Base-by-base conservation (phyloP, 495 filamentous ascomycete species). In the Aspergillus steynii region DNA sequence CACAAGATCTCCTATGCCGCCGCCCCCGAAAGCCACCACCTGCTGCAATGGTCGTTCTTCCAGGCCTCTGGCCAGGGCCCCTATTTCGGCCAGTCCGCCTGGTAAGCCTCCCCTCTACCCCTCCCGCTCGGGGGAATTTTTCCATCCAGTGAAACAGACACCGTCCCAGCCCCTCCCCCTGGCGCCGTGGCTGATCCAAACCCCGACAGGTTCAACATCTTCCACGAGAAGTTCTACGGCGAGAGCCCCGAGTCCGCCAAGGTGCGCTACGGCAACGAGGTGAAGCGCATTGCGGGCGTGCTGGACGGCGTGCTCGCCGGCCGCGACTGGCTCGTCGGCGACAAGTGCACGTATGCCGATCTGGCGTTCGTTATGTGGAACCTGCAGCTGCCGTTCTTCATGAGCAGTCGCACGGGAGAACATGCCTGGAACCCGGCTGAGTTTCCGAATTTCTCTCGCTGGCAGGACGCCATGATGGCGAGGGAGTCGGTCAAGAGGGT, bases 31-130 rank as follows among this genome's bases (percentile, higher is more conserved):
- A 68, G 61, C 12, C 77, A 77, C 63, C 68, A 69, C 8, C 68
- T 73, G 15, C 81, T 81, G 58, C 84, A 88, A 62, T 88, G 80
- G 75, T 72, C 87, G 3, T 76, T 74, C 67, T 87, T 83, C 71
- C 86, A 88, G 70, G 73, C 75, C 55, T 78, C 77, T 0, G 85
- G 85, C 14, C 86, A 88, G 67, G 85, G 83, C 0, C 85, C 84
- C 0, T 88, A 86, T 67, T 88, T 71, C 62, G 80, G 82, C 10
- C 81, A 84, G 65, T 71, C 71, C 0, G 59, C 48, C 8, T 83
- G 79, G 31, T 34, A 34, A 34, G 31, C 31, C 9, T 20, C 20
- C 20, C 20, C 20, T 20, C 20, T 20, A 20, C 20, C 20, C 20
- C 20, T 20, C 20, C 20, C 20, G 20, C 20, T 20, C 20, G 20